Percentiles rank a stretch among this genome's conserved stretches.
phyloP scores from a whole-genome alignment of 1,139 yeast genomes.

The Wickerhamomyces sp. region DNA sequence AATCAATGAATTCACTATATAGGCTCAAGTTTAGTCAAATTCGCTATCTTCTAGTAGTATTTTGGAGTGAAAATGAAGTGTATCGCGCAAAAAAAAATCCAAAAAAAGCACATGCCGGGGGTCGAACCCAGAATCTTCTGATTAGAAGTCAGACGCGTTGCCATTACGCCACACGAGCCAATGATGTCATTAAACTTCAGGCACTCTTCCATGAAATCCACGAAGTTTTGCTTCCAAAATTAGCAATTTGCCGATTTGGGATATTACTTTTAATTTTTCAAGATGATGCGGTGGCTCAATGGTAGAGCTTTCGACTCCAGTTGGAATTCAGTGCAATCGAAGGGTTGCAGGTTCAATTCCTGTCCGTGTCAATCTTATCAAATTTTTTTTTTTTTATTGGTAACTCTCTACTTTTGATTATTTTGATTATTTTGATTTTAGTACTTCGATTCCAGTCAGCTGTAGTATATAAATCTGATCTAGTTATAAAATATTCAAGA shows the following conservation, averaged over 20 bases:
- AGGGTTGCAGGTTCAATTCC: slow-evolving; percentile 77
- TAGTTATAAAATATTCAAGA: too few species aligned
- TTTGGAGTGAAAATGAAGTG: too few species aligned
- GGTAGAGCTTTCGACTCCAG: slow-evolving; percentile 92
- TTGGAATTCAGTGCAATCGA: slow-evolving; percentile 46
- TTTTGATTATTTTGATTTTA: too few species aligned
- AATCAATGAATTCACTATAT: too few species aligned
- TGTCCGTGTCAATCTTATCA: slow-evolving; percentile 56
- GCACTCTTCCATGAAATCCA: not conserved
- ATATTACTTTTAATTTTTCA: not conserved
- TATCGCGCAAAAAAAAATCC: not conserved
- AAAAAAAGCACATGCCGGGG: slow-evolving; percentile 42
- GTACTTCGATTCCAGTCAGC: too few species aligned
- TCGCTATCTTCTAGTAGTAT: too few species aligned
- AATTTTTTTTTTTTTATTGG: slow-evolving; percentile 24
- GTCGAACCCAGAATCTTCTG: slow-evolving; percentile 58
- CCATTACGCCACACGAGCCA: slow-evolving; percentile 57
- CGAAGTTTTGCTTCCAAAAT: not conserved
- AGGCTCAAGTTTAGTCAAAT: too few species aligned
- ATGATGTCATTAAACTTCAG: not conserved
- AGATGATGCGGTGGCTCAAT: slow-evolving; percentile 83
- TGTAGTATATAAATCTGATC: too few species aligned
- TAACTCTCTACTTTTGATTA: too few species aligned
- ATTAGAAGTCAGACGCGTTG: slow-evolving; percentile 59
- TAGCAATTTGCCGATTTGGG: not conserved